phyloP scores from a whole-genome alignment of 805 yeast species.

The Yarrowia bubula region DNA sequence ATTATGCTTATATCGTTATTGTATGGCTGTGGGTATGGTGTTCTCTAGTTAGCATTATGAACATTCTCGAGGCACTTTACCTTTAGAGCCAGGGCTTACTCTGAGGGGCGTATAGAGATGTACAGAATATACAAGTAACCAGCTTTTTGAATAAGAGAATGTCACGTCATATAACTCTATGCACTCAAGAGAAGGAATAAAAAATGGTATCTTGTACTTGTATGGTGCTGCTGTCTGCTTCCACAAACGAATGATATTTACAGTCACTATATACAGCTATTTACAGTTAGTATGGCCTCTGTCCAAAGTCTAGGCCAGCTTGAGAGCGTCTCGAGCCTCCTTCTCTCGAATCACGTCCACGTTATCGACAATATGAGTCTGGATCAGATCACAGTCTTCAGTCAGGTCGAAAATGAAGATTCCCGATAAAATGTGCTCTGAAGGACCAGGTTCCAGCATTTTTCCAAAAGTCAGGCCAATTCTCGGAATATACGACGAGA shows the following conservation, averaged over 20 bases:
- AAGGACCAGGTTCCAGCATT: background rate
- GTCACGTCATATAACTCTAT: too few species aligned
- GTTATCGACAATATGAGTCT: slow-evolving; percentile 21
- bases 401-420: slow-evolving; percentile 22
- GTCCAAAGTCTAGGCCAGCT: slow-evolving; percentile 2
- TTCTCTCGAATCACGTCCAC: slow-evolving; percentile 8
- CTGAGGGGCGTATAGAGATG: too few species aligned
- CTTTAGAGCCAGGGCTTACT: too few species aligned
- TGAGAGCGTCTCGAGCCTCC: slow-evolving; percentile 1
- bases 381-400: slow-evolving; percentile 10
- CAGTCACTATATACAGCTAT: slow-evolving; percentile 1
- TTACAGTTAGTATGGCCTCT: slow-evolving; percentile 18
- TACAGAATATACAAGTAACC: too few species aligned
- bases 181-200: too few species aligned
- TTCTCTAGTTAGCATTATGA: too few species aligned
- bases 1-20: too few species aligned
- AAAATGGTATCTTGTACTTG: too few species aligned
- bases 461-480: background rate
- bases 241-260: background rate
- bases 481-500: slow-evolving; percentile 2
- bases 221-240: too few species aligned
- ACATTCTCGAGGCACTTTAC: too few species aligned
- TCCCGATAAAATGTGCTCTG: slow-evolving; percentile 18
- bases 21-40: too few species aligned
- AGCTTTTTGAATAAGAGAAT: too few species aligned